A percentile compares a stretch with the other conserved stretches of the same genome.
Conservation (phyloP, 2,329 filamentous ascomycete genomes). For the Fusarium guadeloupense region DNA sequence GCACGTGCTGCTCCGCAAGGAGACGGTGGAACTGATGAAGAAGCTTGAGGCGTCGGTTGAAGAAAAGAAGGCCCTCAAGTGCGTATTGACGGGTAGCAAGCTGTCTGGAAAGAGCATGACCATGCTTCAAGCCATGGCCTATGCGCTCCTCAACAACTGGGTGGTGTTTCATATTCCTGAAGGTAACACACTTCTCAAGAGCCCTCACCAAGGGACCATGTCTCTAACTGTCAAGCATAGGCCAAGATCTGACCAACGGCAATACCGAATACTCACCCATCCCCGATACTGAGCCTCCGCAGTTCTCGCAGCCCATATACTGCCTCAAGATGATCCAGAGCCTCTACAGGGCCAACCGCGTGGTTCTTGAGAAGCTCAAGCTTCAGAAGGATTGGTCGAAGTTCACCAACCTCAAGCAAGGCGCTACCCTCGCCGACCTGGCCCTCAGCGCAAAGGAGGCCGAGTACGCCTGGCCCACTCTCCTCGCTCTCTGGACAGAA, state of each 20-base stretch:
- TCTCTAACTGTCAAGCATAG: conserved; percentile 48
- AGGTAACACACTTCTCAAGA: conserved; percentile 60
- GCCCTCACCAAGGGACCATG: not conserved
- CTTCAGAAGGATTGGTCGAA: conserved; percentile 57
- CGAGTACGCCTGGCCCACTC: conserved; percentile 81
- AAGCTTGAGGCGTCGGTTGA: conserved; percentile 65
- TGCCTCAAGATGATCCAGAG: conserved; percentile 77
- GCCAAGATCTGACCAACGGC: conserved; percentile 81
- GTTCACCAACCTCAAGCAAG: conserved; percentile 58
- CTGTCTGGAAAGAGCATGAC: conserved; percentile 88
- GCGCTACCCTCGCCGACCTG: conserved; percentile 73
- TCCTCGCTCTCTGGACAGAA: conserved; percentile 83
- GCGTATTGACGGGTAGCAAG: conserved; percentile 77
- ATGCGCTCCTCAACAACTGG: conserved; percentile 85
- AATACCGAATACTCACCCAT: conserved; percentile 82
- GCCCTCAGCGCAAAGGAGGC: conserved; percentile 76
- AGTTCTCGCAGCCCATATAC: conserved; percentile 83
- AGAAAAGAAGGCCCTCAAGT: conserved; percentile 65
- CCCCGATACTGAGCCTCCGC: conserved; percentile 62
- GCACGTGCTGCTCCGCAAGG: conserved; percentile 78
- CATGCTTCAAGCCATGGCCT: conserved; percentile 82
- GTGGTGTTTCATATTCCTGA: conserved; percentile 90
- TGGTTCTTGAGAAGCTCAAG: conserved; percentile 65
- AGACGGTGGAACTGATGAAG: conserved; percentile 77
- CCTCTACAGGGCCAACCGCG: conserved; percentile 76